Evolutionary conservation across 2,329 filamentous ascomycete genomes (phyloP).

Genomic region (Eutypa lata): DNA sequence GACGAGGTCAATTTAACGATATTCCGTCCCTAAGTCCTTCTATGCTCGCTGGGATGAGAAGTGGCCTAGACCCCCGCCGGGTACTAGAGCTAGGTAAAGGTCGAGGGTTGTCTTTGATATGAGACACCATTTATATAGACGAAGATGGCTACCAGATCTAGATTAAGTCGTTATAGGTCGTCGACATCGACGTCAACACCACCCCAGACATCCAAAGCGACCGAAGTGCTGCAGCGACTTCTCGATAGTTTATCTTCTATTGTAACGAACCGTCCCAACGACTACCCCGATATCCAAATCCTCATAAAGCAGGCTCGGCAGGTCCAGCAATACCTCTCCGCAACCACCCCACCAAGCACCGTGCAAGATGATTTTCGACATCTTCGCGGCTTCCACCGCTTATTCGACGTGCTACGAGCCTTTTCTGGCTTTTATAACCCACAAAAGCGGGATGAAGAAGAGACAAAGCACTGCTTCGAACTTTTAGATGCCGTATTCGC

Average conservation of each 20-base stretch:
- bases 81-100: slow-evolving; percentile 22
- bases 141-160: slow-evolving; percentile 41
- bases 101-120: slow-evolving; percentile 21
- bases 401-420: slow-evolving; percentile 66
- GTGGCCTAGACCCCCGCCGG: slow-evolving; percentile 25
- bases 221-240: slow-evolving; percentile 54
- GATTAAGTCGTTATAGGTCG: slow-evolving; percentile 58
- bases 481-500: slow-evolving; percentile 70
- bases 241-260: slow-evolving; percentile 45
- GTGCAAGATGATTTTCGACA: slow-evolving; percentile 81
- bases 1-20: not conserved
- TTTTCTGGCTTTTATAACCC: slow-evolving; percentile 76
- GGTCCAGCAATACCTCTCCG: slow-evolving; percentile 61
- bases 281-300: slow-evolving; percentile 46
- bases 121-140: slow-evolving; percentile 5
- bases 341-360: slow-evolving; percentile 41
- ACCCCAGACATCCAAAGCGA: slow-evolving; percentile 55
- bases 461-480: slow-evolving; percentile 64
- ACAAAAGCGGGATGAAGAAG: slow-evolving; percentile 55
- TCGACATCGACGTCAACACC: slow-evolving; percentile 60
- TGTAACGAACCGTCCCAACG: slow-evolving; percentile 29
- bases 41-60: slow-evolving; percentile 23
- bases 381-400: slow-evolving; percentile 71
- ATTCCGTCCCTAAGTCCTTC: slow-evolving; percentile 9
- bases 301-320: slow-evolving; percentile 58